These are phyloP conservation scores for Paramecium sexaurelia DNA, from an alignment of 73 alveolate species.

Conservation along the genomic window DNA sequence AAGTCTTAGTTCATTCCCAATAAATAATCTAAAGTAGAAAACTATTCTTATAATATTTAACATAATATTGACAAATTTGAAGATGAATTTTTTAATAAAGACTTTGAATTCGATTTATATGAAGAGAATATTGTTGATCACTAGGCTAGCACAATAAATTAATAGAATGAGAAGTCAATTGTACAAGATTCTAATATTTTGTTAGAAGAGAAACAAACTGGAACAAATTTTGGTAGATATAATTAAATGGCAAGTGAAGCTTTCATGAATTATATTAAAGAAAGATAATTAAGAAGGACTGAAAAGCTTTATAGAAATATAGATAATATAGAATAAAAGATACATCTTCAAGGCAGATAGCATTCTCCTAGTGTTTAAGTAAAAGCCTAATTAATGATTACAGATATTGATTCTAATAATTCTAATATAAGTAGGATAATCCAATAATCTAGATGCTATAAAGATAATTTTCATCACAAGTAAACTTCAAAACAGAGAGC, in stretches of 20 bases:
- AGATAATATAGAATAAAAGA: not conserved
- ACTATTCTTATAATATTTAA: not conserved
- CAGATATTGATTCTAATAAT: not conserved
- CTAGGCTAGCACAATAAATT: not conserved
- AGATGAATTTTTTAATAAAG: not conserved
- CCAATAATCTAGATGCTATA: not conserved
- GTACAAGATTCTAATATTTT: not conserved
- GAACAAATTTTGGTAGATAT: not conserved
- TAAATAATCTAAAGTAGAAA: not conserved
- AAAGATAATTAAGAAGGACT: not conserved
- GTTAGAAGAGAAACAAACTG: not conserved
- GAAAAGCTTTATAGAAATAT: not conserved
- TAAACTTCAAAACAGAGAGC: not conserved
- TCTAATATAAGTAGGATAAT: not conserved
- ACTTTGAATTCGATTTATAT: not conserved
- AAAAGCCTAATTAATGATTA: not conserved
- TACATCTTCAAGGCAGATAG: not conserved
- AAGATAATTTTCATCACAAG: not conserved
- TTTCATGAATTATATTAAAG: not conserved
- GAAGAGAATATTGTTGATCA: not conserved
- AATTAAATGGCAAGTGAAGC: conserved; percentile 3
- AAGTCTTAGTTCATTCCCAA: not conserved
- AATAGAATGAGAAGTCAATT: not conserved
- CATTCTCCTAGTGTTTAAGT: not conserved
- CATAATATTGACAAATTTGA: not conserved